Evolutionary conservation across 2,329 filamentous ascomycete species (phyloP).

Genomic region (Ceratocystis colombiana): DNA sequence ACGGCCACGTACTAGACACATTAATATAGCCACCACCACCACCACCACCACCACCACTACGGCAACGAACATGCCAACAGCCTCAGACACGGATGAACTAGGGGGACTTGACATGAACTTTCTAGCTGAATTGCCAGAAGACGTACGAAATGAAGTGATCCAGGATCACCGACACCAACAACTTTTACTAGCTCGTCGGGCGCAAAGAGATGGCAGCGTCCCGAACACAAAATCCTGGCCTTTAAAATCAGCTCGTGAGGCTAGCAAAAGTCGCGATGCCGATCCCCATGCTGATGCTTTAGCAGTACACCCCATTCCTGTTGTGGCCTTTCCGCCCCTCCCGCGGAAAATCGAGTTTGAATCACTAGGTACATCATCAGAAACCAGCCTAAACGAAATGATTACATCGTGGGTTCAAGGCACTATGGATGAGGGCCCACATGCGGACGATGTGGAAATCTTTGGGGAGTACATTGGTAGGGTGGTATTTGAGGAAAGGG

Average conservation of each 20-base stretch:
- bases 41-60: constrained; percentile 23
- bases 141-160: constrained; percentile 67
- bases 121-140: constrained; percentile 70
- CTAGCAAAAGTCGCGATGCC: neutral
- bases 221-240: neutral
- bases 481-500: constrained; percentile 65
- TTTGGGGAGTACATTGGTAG: constrained; percentile 60
- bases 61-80: constrained; percentile 29
- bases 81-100: constrained; percentile 30
- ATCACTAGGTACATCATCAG: constrained; percentile 35
- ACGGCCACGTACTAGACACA: constrained; percentile 1
- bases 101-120: constrained; percentile 57
- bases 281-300: neutral
- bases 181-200: neutral
- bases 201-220: neutral
- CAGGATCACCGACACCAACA: constrained; percentile 54
- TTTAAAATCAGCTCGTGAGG: neutral
- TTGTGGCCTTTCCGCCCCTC: constrained; percentile 38
- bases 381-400: constrained; percentile 59
- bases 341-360: constrained; percentile 42
- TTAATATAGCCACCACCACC: constrained; percentile 21
- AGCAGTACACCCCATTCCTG: neutral
- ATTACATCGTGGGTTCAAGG: constrained; percentile 69
- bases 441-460: constrained; percentile 64
- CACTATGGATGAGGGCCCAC: constrained; percentile 57